Conservation (phyloP, 2,329 filamentous ascomycete genomes). For the Colletotrichum sp. region DNA sequence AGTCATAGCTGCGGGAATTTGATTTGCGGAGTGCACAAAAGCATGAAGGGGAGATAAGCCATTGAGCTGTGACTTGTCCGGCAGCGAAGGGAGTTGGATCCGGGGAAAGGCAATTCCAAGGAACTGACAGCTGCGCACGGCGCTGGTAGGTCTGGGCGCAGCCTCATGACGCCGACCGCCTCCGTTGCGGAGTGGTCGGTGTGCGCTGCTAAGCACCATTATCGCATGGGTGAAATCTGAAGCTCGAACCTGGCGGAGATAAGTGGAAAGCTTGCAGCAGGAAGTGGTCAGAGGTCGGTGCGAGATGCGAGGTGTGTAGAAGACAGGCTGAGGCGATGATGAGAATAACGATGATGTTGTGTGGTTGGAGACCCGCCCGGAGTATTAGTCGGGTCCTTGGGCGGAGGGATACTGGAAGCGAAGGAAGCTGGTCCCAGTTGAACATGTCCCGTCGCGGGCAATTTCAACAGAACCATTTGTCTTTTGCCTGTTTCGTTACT, state of each 20-base stretch:
- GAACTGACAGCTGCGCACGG: neutral
- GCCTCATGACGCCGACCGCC: neutral
- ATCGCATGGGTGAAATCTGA: neutral
- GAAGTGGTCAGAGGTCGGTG: neutral
- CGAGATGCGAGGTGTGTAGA: neutral
- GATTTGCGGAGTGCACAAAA: neutral
- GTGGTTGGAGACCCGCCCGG: neutral
- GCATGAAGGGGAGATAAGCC: constrained; percentile 4
- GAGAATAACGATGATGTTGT: neutral
- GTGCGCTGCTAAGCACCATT: neutral
- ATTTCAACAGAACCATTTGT: neutral
- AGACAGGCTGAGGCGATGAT: neutral
- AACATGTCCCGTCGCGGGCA: neutral
- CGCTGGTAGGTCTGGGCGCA: constrained; percentile 3
- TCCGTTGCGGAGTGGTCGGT: neutral
- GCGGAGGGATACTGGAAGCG: neutral
- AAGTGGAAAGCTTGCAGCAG: neutral
- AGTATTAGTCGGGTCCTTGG: neutral
- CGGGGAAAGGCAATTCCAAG: constrained; percentile 7
- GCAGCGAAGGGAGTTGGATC: constrained; percentile 4
- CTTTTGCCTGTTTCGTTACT: neutral
- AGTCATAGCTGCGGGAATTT: neutral
- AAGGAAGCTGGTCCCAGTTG: neutral
- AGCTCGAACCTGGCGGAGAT: neutral
- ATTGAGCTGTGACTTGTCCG: constrained; percentile 7